These are phyloP conservation scores for Aphanomyces cochlioides DNA, from an alignment of 352 stramenopile genomes.

Conservation along the genomic window DNA sequence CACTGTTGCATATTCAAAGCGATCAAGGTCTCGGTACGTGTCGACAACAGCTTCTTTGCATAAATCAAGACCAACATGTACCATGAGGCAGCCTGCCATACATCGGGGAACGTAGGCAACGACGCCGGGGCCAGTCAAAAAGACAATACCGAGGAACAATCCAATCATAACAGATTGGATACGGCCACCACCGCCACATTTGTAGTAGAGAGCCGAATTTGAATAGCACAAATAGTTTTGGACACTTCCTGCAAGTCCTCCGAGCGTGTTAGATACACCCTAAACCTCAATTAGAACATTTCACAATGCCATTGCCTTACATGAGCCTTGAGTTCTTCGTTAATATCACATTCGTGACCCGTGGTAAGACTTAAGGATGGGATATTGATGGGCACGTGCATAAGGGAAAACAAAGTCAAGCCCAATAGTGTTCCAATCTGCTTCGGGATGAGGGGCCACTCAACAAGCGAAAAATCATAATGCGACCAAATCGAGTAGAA, in stretches of 20 bases:
- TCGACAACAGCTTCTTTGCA: slow-evolving; percentile 88
- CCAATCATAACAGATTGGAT: slow-evolving; percentile 62
- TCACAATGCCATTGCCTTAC: background rate
- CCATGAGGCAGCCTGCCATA: slow-evolving; percentile 90
- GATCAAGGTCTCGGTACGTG: slow-evolving; percentile 84
- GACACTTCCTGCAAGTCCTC: slow-evolving; percentile 79
- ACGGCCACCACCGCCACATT: slow-evolving; percentile 75
- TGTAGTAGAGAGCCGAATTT: slow-evolving; percentile 83
- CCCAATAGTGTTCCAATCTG: slow-evolving; percentile 77
- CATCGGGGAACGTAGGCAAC: slow-evolving; percentile 87
- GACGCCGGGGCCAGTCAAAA: slow-evolving; percentile 82
- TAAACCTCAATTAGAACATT: background rate
- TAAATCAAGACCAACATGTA: slow-evolving; percentile 88
- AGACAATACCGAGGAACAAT: slow-evolving; percentile 75
- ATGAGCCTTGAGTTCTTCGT: slow-evolving; percentile 89
- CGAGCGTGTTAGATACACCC: slow-evolving; percentile 86
- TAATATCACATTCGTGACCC: slow-evolving; percentile 88
- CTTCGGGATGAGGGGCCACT: slow-evolving; percentile 68
- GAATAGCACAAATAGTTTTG: slow-evolving; percentile 92
- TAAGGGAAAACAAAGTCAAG: slow-evolving; percentile 90
- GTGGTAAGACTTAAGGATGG: slow-evolving; percentile 82
- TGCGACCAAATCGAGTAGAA: slow-evolving; percentile 77
- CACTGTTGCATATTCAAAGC: slow-evolving; percentile 86
- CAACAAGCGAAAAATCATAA: slow-evolving; percentile 61
- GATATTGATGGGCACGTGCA: slow-evolving; percentile 96